A percentile compares a stretch with the other conserved stretches of the same genome.
These are phyloP conservation scores for Clonostachys rhizophaga DNA, from an alignment of 2,329 filamentous ascomycete species.

Conservation along the genomic window DNA sequence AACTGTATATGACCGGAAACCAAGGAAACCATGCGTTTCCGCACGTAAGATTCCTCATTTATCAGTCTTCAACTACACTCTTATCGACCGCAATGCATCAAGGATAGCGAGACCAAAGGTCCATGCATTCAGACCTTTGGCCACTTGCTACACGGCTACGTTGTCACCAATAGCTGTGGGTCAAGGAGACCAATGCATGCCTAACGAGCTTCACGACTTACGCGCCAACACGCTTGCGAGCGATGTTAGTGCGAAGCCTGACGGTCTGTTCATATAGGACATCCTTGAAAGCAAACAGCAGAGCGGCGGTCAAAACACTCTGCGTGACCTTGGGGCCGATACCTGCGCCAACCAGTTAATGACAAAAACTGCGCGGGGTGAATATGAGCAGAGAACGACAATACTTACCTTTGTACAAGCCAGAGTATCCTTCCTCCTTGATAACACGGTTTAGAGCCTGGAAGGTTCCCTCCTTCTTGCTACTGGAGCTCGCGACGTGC, in stretches of 20 bases:
- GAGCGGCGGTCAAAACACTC: conserved; percentile 92
- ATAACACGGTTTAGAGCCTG: conserved; percentile 76
- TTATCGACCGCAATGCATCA: too few relatives aligned
- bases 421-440: conserved; percentile 82
- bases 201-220: not conserved
- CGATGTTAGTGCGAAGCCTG: conserved; percentile 48
- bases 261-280: conserved; percentile 83
- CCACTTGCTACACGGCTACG: too few relatives aligned
- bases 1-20: too few relatives aligned
- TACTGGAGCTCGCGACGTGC: conserved; percentile 78
- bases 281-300: conserved; percentile 98
- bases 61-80: too few relatives aligned
- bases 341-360: conserved; percentile 42
- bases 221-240: conserved; percentile 7
- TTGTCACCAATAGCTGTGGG: too few relatives aligned
- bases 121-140: too few relatives aligned
- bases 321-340: conserved; percentile 96
- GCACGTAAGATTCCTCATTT: too few relatives aligned
- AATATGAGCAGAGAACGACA: not conserved
- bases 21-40: too few relatives aligned
- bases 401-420: conserved; percentile 81
- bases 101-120: too few relatives aligned
- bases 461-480: conserved; percentile 76
- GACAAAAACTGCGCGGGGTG: too few relatives aligned
- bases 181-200: too few relatives aligned